Percentiles rank a stretch among this genome's conserved stretches.
phyloP scores from a whole-genome alignment of 139 green algal genomes.

The Closterium sp. region DNA sequence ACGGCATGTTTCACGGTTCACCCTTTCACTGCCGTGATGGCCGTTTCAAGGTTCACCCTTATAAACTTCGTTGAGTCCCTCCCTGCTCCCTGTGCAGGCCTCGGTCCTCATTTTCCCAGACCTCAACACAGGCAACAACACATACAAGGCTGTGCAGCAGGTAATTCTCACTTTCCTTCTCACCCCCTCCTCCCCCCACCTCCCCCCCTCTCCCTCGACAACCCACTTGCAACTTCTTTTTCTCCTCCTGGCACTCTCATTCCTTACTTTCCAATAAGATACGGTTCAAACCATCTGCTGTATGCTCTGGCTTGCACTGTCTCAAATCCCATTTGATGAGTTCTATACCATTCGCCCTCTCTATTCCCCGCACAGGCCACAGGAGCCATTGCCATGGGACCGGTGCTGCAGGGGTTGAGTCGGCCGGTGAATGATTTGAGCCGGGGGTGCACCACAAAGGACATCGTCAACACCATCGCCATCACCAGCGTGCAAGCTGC shows the following conservation, averaged over 20 bases:
- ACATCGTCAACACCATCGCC: slow-evolving; percentile 88
- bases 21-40: too few relatives aligned
- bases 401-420: slow-evolving; percentile 80
- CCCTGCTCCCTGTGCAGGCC: background rate
- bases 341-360: too few relatives aligned
- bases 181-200: too few relatives aligned
- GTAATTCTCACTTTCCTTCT: background rate
- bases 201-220: too few relatives aligned
- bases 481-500: slow-evolving; percentile 75
- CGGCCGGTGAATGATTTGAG: slow-evolving; percentile 90
- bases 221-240: too few relatives aligned
- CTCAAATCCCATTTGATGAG: too few relatives aligned
- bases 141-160: slow-evolving; percentile 59
- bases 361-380: slow-evolving; percentile 32
- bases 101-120: slow-evolving; percentile 89
- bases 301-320: too few relatives aligned
- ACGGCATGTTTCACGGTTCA: background rate
- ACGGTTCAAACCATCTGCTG: too few relatives aligned
- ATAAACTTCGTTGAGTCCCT: background rate
- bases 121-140: slow-evolving; percentile 79
- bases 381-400: slow-evolving; percentile 71
- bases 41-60: too few relatives aligned
- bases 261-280: too few relatives aligned
- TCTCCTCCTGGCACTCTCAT: too few relatives aligned
- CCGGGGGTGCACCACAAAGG: slow-evolving; percentile 81